Percentiles rank a stretch among this genome's conserved stretches.
phyloP scores from a whole-genome alignment of 495 filamentous ascomycete genomes.

The Neurospora discreta region DNA sequence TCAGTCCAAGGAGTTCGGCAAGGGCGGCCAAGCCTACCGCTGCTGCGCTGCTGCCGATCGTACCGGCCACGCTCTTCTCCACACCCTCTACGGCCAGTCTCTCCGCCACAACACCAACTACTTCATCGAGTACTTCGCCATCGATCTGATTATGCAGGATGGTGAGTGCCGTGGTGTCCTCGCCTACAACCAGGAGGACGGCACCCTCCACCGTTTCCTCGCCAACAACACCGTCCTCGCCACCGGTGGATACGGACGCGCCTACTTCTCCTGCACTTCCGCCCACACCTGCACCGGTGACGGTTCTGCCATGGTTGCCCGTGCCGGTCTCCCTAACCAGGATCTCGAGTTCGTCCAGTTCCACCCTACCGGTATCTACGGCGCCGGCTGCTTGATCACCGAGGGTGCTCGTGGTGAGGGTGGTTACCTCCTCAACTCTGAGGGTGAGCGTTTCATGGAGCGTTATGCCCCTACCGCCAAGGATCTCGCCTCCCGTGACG shows the following conservation, averaged over 20 bases:
- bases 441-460: constrained; percentile 99
- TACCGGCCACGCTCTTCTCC: constrained; percentile 91
- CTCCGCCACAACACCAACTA: constrained; percentile 96
- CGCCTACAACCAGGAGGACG: constrained; percentile 96
- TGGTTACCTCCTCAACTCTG: constrained; percentile 89
- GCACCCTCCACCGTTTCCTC: constrained; percentile 90
- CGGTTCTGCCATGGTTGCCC: constrained; percentile 96
- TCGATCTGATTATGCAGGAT: constrained; percentile 93
- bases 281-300: constrained; percentile 98
- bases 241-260: constrained; percentile 91
- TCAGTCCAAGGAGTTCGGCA: constrained; percentile 88
- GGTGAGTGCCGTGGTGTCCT: constrained; percentile 92
- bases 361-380: constrained; percentile 98
- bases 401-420: constrained; percentile 97
- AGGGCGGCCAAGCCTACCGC: constrained; percentile 94
- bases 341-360: constrained; percentile 99
- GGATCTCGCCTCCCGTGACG: constrained; percentile 87
- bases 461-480: constrained; percentile 95
- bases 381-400: constrained; percentile 95
- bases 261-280: constrained; percentile 96
- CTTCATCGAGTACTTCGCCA: constrained; percentile 97
- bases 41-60: constrained; percentile 90
- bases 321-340: constrained; percentile 95
- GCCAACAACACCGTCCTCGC: constrained; percentile 92
- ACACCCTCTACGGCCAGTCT: constrained; percentile 97